Percentiles rank a stretch among this genome's conserved stretches.
These are phyloP conservation scores for Castanopsis chinensis DNA, from an alignment of 306 rosid genomes.

Conservation along the genomic window DNA sequence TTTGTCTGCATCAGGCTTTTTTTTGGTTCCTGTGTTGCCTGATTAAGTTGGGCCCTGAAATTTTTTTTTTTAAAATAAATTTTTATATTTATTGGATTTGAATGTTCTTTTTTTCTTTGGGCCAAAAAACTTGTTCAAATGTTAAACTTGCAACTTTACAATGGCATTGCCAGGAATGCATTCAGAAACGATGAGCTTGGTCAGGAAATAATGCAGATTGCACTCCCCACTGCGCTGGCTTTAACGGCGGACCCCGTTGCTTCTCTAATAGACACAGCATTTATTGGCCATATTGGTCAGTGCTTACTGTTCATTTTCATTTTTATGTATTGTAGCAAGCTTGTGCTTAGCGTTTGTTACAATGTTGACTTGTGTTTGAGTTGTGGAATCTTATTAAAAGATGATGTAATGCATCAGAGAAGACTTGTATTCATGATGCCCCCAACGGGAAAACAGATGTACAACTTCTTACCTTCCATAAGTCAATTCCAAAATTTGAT, in stretches of 20 bases:
- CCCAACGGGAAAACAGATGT: too few relatives aligned
- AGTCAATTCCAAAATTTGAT: too few relatives aligned
- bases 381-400: neutral
- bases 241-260: constrained; percentile 93
- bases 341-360: neutral
- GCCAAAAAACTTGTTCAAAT: neutral
- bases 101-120: neutral
- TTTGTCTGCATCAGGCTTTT: neutral
- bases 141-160: neutral
- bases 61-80: neutral
- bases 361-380: neutral
- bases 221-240: constrained; percentile 89
- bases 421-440: neutral
- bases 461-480: too few relatives aligned
- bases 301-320: constrained; percentile 6
- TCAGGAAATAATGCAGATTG: constrained; percentile 70
- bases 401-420: neutral
- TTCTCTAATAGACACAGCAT: constrained; percentile 87
- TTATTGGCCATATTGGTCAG: constrained; percentile 85
- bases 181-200: constrained; percentile 60
- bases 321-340: neutral
- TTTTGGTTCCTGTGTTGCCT: too few relatives aligned
- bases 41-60: neutral
- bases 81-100: neutral
- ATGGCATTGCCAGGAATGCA: constrained; percentile 22